Conservation (phyloP, 2,329 filamentous ascomycete species). For the Incumbomyces delicatus region DNA sequence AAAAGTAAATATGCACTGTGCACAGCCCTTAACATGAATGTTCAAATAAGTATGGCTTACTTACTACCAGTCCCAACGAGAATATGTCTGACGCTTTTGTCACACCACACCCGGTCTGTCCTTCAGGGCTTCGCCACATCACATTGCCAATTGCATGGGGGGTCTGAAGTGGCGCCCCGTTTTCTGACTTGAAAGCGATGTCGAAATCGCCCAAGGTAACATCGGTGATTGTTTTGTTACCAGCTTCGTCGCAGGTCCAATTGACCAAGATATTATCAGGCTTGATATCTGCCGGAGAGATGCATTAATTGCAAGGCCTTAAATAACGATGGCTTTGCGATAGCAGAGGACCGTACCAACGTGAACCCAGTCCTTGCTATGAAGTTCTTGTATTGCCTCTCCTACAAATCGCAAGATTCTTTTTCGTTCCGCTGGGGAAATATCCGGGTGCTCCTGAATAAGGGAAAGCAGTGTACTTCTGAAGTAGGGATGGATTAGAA, state of each 20-base stretch:
- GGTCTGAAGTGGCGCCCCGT: constrained; percentile 20
- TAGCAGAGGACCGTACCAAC: constrained; percentile 22
- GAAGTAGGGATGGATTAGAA: constrained; percentile 30
- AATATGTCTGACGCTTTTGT: constrained; percentile 30
- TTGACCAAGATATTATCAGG: constrained; percentile 31
- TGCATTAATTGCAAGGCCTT: constrained; percentile 19
- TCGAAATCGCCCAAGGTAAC: constrained; percentile 31
- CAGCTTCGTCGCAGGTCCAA: constrained; percentile 26
- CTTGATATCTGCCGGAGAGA: constrained; percentile 28
- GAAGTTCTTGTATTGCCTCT: constrained; percentile 29
- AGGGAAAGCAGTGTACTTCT: constrained; percentile 26
- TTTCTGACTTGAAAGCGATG: constrained; percentile 26
- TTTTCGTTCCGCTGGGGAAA: constrained; percentile 23
- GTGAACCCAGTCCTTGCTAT: constrained; percentile 29
- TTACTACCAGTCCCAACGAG: constrained; percentile 31
- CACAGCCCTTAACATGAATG: constrained; percentile 17
- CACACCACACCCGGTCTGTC: constrained; percentile 22
- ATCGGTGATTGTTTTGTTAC: constrained; percentile 25
- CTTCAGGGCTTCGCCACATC: constrained; percentile 34
- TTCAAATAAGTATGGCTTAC: constrained; percentile 16
- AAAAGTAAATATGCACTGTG: constrained; percentile 28
- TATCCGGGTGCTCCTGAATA: constrained; percentile 24
- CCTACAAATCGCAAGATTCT: constrained; percentile 26
- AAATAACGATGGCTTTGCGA: constrained; percentile 10
- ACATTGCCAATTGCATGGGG: constrained; percentile 28